A percentile compares a stretch with the other conserved stretches of the same genome.
Evolutionary conservation across 345 rosid genomes (phyloP).

Genomic region (Leavenworthia alabamica): DNA sequence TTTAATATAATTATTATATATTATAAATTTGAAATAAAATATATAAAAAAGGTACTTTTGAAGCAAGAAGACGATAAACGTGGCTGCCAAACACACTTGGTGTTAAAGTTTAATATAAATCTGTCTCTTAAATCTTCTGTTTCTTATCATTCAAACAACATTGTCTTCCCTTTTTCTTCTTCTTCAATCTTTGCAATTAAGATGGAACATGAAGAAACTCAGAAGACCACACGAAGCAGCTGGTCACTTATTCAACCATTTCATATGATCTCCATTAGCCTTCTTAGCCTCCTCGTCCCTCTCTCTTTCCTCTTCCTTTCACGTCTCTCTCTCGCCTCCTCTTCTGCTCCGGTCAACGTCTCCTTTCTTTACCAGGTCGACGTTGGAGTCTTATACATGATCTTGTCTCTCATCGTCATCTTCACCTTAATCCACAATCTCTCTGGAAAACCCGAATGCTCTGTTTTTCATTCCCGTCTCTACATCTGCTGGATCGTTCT

Average conservation of each 20-base stretch:
- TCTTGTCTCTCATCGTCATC: slow-evolving; percentile 38
- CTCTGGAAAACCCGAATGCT: slow-evolving; percentile 39
- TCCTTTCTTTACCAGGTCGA: slow-evolving; percentile 14
- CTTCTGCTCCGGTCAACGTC: slow-evolving; percentile 17
- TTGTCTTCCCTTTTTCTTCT: neutral
- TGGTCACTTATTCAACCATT: slow-evolving; percentile 30
- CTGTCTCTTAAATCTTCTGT: slow-evolving; percentile 2
- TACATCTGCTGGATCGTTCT: slow-evolving; percentile 49
- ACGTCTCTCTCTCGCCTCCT: slow-evolving; percentile 42
- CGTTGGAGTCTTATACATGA: slow-evolving; percentile 33
- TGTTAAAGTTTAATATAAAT: neutral
- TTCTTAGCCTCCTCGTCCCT: slow-evolving; percentile 57
- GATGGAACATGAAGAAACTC: slow-evolving; percentile 24
- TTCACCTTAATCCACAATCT: slow-evolving; percentile 49
- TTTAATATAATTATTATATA: neutral
- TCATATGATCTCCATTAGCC: slow-evolving; percentile 40
- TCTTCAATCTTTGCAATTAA: slow-evolving; percentile 1
- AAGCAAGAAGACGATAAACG: slow-evolving; percentile 16
- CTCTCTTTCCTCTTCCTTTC: slow-evolving; percentile 62
- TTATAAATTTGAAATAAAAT: neutral
- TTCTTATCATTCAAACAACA: slow-evolving; percentile 27
- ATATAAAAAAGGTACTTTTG: neutral
- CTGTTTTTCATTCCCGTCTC: slow-evolving; percentile 31
- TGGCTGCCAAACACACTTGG: slow-evolving; percentile 34
- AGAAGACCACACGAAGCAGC: slow-evolving; percentile 11